These are phyloP conservation scores for Candida gorgasii DNA, from an alignment of 805 yeast species.

Conservation along the genomic window DNA sequence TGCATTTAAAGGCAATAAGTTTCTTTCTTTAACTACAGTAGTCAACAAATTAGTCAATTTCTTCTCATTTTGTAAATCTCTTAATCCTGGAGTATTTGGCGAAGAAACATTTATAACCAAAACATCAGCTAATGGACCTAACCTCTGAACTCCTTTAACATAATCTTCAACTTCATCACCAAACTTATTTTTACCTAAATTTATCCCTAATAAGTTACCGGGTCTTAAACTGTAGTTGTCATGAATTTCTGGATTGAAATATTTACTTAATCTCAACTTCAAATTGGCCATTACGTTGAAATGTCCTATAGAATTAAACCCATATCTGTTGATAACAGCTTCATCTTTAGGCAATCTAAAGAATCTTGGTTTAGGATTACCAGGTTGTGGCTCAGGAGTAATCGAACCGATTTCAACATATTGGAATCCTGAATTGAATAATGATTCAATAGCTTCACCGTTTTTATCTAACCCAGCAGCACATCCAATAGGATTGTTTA, in stretches of 20 bases:
- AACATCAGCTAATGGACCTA: constrained; percentile 86
- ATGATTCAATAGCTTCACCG: constrained; percentile 84
- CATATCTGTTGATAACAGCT: constrained; percentile 93
- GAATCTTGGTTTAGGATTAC: constrained; percentile 91
- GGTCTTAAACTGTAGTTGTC: constrained; percentile 54
- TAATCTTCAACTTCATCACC: constrained; percentile 92
- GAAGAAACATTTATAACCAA: constrained; percentile 89
- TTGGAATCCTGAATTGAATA: constrained; percentile 77
- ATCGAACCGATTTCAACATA: constrained; percentile 92
- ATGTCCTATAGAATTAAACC: constrained; percentile 92
- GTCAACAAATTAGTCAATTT: constrained; percentile 68
- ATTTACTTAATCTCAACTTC: constrained; percentile 57
- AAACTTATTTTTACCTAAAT: constrained; percentile 87
- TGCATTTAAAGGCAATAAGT: constrained; percentile 37
- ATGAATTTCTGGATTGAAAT: constrained; percentile 26
- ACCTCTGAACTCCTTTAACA: constrained; percentile 75
- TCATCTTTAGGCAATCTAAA: constrained; percentile 82
- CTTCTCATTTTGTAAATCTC: constrained; percentile 78
- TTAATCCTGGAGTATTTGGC: constrained; percentile 94
- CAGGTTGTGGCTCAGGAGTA: constrained; percentile 91
- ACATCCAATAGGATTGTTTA: constrained; percentile 81
- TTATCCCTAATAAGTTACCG: constrained; percentile 72
- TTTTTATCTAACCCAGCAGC: constrained; percentile 97
- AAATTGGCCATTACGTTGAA: constrained; percentile 68
- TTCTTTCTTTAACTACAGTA: constrained; percentile 67